Evolutionary conservation across 805 yeast genomes (phyloP).

Genomic region (Nakazawaea sp.): DNA sequence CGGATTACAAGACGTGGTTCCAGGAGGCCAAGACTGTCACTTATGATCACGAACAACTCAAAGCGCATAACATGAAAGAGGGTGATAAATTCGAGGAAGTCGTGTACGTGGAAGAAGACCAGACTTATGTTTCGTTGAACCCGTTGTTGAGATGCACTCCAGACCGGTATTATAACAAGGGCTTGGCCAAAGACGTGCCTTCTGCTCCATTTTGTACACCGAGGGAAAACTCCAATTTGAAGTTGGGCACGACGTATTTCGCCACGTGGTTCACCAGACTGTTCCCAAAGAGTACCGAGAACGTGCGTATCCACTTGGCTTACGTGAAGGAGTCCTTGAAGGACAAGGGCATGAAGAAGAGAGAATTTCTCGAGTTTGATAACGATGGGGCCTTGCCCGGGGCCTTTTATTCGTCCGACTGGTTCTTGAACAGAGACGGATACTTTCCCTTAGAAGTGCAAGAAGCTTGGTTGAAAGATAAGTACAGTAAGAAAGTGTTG

Average conservation of each 20-base stretch:
- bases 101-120: constrained; percentile 55
- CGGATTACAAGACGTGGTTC: constrained; percentile 73
- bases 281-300: constrained; percentile 48
- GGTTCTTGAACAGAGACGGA: constrained; percentile 61
- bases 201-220: constrained; percentile 90
- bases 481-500: constrained; percentile 46
- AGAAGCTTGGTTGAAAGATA: constrained; percentile 58
- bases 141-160: constrained; percentile 88
- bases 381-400: constrained; percentile 25
- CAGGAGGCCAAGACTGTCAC: constrained; percentile 56
- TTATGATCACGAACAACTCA: constrained; percentile 52
- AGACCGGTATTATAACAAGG: constrained; percentile 58
- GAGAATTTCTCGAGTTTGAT: constrained; percentile 17
- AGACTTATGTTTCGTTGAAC: constrained; percentile 61
- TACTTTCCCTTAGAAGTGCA: constrained; percentile 52
- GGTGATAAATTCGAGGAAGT: constrained; percentile 54
- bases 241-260: constrained; percentile 60
- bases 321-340: constrained; percentile 48
- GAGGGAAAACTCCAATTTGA: constrained; percentile 48
- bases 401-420: constrained; percentile 60
- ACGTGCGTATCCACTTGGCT: constrained; percentile 62
- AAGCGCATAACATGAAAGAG: constrained; percentile 68
- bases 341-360: constrained; percentile 53
- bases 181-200: constrained; percentile 41
- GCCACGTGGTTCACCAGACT: constrained; percentile 74